Evolutionary conservation across 805 yeast genomes (phyloP).

Genomic region (Candida multigemmis): DNA sequence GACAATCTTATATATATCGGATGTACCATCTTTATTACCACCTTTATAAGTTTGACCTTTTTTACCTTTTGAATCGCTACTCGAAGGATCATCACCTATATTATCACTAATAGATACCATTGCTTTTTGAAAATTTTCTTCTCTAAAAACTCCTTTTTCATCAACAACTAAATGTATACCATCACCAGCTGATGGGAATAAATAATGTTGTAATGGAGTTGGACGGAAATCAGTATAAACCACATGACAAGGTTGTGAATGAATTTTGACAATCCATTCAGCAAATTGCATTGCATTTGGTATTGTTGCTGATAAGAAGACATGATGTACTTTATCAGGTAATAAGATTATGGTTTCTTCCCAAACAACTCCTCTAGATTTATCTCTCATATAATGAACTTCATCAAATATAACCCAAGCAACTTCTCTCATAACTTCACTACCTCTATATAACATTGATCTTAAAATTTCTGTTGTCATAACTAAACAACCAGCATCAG

Average conservation of each 20-base stretch:
- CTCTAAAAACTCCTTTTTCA: conserved; percentile 92
- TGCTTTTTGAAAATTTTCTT: conserved; percentile 96
- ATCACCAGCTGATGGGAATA: conserved; percentile 97
- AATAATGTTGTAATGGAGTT: conserved; percentile 93
- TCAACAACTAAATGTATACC: conserved; percentile 97
- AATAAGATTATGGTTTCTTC: conserved; percentile 93
- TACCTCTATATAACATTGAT: conserved; percentile 94
- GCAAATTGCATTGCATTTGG: conserved; percentile 99
- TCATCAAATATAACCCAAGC: conserved; percentile 99
- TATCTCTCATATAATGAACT: conserved; percentile 97
- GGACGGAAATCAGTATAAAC: conserved; percentile 99
- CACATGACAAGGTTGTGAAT: conserved; percentile 94
- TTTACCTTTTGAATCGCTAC: conserved; percentile 54
- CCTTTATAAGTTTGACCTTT: conserved; percentile 82
- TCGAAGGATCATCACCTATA: conserved; percentile 75
- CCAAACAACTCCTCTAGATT: conserved; percentile 99
- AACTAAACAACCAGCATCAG: conserved; percentile 95
- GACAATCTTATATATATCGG: conserved; percentile 93
- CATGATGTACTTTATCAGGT: conserved; percentile 94
- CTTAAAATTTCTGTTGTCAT: conserved; percentile 98
- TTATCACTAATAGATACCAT: conserved; percentile 87
- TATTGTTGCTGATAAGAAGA: conserved; percentile 89
- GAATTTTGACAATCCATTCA: conserved; percentile 95
- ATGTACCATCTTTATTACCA: conserved; percentile 63
- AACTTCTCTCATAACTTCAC: conserved; percentile 97